Conservation (phyloP, 2,329 filamentous ascomycete species). For the Sphaerostilbella broomeana region DNA sequence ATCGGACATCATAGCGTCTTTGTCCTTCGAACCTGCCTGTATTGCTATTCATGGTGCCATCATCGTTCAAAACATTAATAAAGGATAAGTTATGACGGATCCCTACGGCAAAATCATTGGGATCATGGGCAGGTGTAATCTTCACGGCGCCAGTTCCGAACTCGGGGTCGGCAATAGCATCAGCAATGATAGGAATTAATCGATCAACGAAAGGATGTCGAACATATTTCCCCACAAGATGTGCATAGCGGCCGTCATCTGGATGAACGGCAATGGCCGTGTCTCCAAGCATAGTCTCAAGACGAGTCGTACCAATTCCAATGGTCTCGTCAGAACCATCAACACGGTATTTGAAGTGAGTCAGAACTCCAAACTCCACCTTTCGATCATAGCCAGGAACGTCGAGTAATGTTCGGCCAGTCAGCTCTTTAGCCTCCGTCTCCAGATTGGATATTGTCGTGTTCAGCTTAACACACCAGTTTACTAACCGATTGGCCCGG, state of each 20-base stretch:
- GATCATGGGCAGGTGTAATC: slow-evolving; percentile 82
- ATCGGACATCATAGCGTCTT: slow-evolving; percentile 80
- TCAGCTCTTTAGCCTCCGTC: slow-evolving; percentile 75
- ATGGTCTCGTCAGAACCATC: slow-evolving; percentile 69
- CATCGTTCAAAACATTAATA: slow-evolving; percentile 82
- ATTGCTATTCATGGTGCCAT: slow-evolving; percentile 74
- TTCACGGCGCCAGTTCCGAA: slow-evolving; percentile 91
- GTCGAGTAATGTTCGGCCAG: slow-evolving; percentile 69
- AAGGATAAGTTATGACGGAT: slow-evolving; percentile 70
- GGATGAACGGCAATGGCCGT: slow-evolving; percentile 82
- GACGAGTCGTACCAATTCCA: slow-evolving; percentile 78
- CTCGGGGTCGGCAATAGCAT: slow-evolving; percentile 74
- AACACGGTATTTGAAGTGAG: slow-evolving; percentile 79
- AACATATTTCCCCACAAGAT: slow-evolving; percentile 72
- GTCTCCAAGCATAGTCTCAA: slow-evolving; percentile 84
- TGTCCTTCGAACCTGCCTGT: slow-evolving; percentile 69
- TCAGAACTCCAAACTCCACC: slow-evolving; percentile 78
- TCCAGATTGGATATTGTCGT: slow-evolving; percentile 80
- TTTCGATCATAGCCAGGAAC: slow-evolving; percentile 85
- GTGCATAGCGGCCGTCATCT: slow-evolving; percentile 70
- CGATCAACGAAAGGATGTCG: slow-evolving; percentile 72
- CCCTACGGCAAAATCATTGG: slow-evolving; percentile 78
- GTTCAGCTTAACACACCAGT: slow-evolving; percentile 77
- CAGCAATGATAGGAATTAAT: slow-evolving; percentile 68
- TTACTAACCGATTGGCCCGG: slow-evolving; percentile 76